phyloP scores from a whole-genome alignment of 495 filamentous ascomycete species.

The Hapsidospora chrysogenum region DNA sequence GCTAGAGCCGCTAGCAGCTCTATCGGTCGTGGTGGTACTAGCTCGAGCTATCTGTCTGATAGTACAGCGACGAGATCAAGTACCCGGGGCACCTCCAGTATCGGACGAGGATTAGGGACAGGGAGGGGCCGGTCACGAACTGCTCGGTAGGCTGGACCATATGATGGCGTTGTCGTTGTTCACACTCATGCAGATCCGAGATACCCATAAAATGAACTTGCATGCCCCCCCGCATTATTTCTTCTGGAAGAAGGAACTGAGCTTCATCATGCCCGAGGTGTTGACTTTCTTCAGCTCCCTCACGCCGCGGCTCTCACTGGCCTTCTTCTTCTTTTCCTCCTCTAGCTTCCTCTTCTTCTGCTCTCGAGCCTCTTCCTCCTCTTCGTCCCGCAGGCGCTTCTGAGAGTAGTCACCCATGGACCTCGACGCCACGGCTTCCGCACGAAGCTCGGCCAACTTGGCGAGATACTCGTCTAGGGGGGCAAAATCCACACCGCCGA shows the following conservation, averaged over 20 bases:
- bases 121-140: slow-evolving; percentile 10
- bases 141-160: too few species aligned
- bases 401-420: slow-evolving; percentile 54
- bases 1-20: slow-evolving; percentile 10
- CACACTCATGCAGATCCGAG: not conserved
- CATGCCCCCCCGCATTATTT: slow-evolving; percentile 1
- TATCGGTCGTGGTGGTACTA: slow-evolving; percentile 4
- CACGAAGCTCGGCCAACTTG: slow-evolving; percentile 42
- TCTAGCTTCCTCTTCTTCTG: slow-evolving; percentile 59
- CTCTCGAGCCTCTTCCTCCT: slow-evolving; percentile 57
- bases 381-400: slow-evolving; percentile 55
- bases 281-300: slow-evolving; percentile 76
- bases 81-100: slow-evolving; percentile 20
- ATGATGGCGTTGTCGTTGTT: not conserved
- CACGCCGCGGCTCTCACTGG: slow-evolving; percentile 52
- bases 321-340: slow-evolving; percentile 46
- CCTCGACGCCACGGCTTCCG: slow-evolving; percentile 50
- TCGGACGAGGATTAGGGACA: slow-evolving; percentile 21
- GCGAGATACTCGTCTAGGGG: slow-evolving; percentile 51
- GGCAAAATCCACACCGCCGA: slow-evolving; percentile 40
- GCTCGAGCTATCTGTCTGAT: slow-evolving; percentile 12
- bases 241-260: slow-evolving; percentile 88
- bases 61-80: slow-evolving; percentile 15
- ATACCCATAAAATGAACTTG: slow-evolving; percentile 2
- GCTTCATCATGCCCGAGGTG: slow-evolving; percentile 85